Evolutionary conservation across 192 early-diverging fungal species (phyloP), one percentile per base, ranked within the genome.

Genomic region (Dimargaris verticillata): DNA sequence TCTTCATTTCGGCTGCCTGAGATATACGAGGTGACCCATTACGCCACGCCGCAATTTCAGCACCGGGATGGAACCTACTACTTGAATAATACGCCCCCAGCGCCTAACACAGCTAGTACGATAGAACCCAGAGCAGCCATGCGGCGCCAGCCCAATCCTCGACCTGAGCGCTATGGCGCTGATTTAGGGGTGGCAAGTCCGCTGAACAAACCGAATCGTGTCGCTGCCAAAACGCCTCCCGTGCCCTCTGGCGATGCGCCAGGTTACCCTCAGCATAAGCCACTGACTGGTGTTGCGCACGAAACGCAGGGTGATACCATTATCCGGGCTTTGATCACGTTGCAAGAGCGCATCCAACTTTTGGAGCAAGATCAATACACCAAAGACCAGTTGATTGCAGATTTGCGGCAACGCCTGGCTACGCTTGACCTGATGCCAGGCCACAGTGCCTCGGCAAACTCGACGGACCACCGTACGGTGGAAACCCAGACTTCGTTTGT

Each of bases 61-160:
- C 14, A 58, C 29, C 55, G 28, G 29, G 29, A 58, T 33, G 55
- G 55, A 7, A 28, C 28, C 55, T 58, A 58, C 17, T 58, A 58
- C 55, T 18, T 58, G 17, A 14, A 58, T 38, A 22, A 10, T 42
- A 58, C 55, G 38, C 55, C 55, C 5, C 55, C 28, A 22, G n/a
- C n/a, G 9, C 9, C 47, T 22, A 48, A 2, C 9, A 18, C 45
- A 46, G 18, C 45, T 11, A 22, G 47, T 48, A 17, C 47, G 47
- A 22, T 17, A 18, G 45, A 11, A 11, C 12, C 45, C 12, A 11
- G 45, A 46, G 11, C 45, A 46, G 11, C 45, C 18, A 13, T 46
- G 18, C 45, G 45, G 11, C 12, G 45, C 47, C 18, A 48, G 18
- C 47, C 2, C 2, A 17, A 48, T 48, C 47, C 47, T 2, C 47